Evolutionary conservation across 108 stramenopile species (phyloP).

Genomic region (Fistulifera pelliculosa): DNA sequence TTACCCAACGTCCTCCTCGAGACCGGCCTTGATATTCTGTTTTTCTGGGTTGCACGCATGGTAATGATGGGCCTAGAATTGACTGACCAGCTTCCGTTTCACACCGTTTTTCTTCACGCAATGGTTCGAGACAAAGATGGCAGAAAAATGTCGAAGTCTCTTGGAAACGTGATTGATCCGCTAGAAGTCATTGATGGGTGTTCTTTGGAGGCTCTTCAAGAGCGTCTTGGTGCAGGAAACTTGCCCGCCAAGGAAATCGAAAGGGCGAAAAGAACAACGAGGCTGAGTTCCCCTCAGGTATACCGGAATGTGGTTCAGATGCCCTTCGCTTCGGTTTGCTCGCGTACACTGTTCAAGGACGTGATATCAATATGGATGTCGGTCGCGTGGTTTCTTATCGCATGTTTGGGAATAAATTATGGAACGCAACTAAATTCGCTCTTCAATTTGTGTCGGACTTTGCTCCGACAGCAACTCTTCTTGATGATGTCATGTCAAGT

Average conservation of each 20-base stretch:
- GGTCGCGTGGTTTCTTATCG: constrained; percentile 96
- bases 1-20: constrained; percentile 98
- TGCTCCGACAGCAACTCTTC: constrained; percentile 65
- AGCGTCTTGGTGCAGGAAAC: constrained; percentile 88
- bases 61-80: constrained; percentile 99
- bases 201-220: constrained; percentile 72
- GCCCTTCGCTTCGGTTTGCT: constrained; percentile 97
- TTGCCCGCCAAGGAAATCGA: constrained; percentile 91
- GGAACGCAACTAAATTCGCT: constrained; percentile 94
- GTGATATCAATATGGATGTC: constrained; percentile 98
- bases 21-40: constrained; percentile 98
- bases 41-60: constrained; percentile 99
- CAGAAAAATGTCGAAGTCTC: constrained; percentile 96
- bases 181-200: constrained; percentile 96
- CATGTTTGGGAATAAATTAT: constrained; percentile 99
- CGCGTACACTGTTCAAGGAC: constrained; percentile 95
- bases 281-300: constrained; percentile 94
- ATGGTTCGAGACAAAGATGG: constrained; percentile 99
- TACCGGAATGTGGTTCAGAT: constrained; percentile 98
- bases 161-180: constrained; percentile 99
- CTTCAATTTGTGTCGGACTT: constrained; percentile 88
- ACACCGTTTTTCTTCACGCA: constrained; percentile 96
- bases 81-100: constrained; percentile 91
- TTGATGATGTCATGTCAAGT: constrained; percentile 73
- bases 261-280: constrained; percentile 89